Percentiles rank a stretch among this genome's conserved stretches.
phyloP scores from a whole-genome alignment of 2,329 filamentous ascomycete genomes.

The Apiospora marii region DNA sequence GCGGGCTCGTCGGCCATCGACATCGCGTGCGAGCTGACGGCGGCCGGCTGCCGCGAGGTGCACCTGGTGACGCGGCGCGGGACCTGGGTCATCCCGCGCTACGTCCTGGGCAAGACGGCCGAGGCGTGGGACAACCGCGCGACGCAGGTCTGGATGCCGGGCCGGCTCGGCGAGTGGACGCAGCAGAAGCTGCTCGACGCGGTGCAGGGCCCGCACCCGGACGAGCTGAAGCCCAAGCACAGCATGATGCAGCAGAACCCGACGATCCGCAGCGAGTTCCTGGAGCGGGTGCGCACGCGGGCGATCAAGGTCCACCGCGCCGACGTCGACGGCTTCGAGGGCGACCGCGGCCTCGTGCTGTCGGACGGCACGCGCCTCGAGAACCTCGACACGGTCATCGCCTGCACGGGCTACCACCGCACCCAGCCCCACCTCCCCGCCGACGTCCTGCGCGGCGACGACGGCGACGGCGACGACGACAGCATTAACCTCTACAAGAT shows the following conservation, averaged over 20 bases:
- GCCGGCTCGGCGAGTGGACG: slow-evolving; percentile 38
- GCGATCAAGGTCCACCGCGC: slow-evolving; percentile 44
- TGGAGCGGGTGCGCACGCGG: slow-evolving; percentile 40
- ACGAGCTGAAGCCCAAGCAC: slow-evolving; percentile 44
- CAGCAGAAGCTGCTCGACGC: slow-evolving; percentile 42
- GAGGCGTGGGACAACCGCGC: slow-evolving; percentile 46
- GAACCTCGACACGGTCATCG: slow-evolving; percentile 30
- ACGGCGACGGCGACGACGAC: slow-evolving; percentile 35
- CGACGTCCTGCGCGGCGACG: slow-evolving; percentile 34
- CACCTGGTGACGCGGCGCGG: slow-evolving; percentile 48
- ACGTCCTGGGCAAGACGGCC: slow-evolving; percentile 44
- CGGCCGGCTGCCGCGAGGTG: slow-evolving; percentile 42
- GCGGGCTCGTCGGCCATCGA: slow-evolving; percentile 49
- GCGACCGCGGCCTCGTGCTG: slow-evolving; percentile 35
- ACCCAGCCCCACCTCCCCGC: slow-evolving; percentile 37
- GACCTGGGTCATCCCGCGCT: slow-evolving; percentile 49
- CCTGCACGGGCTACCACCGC: slow-evolving; percentile 28
- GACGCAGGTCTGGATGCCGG: slow-evolving; percentile 41
- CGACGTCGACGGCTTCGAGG: slow-evolving; percentile 40
- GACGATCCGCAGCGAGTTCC: slow-evolving; percentile 40
- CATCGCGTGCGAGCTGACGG: slow-evolving; percentile 47
- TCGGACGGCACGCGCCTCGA: slow-evolving; percentile 40
- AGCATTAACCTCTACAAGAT: slow-evolving; percentile 40
- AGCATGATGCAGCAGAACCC: slow-evolving; percentile 45
- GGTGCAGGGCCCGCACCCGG: slow-evolving; percentile 37